Conservation (phyloP, 1,284 basidiomycete genomes). For the Puccinia horiana region DNA sequence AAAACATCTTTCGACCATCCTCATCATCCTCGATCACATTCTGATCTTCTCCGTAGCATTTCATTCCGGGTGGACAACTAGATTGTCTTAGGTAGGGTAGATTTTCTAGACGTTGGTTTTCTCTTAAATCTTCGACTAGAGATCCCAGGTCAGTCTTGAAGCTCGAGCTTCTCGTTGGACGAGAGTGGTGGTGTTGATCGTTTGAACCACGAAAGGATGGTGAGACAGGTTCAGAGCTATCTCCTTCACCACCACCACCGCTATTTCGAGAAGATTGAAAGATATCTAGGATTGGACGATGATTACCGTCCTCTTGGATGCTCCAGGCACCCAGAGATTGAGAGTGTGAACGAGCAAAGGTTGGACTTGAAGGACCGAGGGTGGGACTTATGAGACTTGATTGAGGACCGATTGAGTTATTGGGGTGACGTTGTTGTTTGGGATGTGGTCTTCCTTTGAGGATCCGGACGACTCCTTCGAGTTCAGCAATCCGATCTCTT, state of each 20-base stretch:
- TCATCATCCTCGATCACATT: slow-evolving; percentile 47
- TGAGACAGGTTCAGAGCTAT: slow-evolving; percentile 18
- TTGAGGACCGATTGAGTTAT: not conserved
- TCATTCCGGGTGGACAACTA: slow-evolving; percentile 43
- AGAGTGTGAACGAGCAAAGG: slow-evolving; percentile 28
- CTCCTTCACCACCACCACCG: not conserved
- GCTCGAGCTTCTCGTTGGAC: slow-evolving; percentile 23
- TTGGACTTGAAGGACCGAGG: slow-evolving; percentile 14
- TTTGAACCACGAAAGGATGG: slow-evolving; percentile 26
- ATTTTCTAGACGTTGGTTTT: slow-evolving; percentile 17
- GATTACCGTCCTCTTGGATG: slow-evolving; percentile 3
- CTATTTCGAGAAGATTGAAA: not conserved
- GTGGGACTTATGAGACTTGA: slow-evolving; percentile 4
- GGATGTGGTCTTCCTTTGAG: slow-evolving; percentile 45
- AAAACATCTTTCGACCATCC: slow-evolving; percentile 43
- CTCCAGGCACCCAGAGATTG: slow-evolving; percentile 35
- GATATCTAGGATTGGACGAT: slow-evolving; percentile 28
- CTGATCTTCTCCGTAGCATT: slow-evolving; percentile 21
- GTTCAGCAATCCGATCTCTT: slow-evolving; percentile 79
- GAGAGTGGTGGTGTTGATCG: not conserved
- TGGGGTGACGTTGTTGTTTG: slow-evolving; percentile 24
- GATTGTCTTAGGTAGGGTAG: slow-evolving; percentile 24
- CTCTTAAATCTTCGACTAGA: slow-evolving; percentile 15
- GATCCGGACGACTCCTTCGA: slow-evolving; percentile 76
- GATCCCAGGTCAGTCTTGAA: slow-evolving; percentile 3